phyloP scores from a whole-genome alignment of 257 asterid species.

The Thymus quinquecostatus region DNA sequence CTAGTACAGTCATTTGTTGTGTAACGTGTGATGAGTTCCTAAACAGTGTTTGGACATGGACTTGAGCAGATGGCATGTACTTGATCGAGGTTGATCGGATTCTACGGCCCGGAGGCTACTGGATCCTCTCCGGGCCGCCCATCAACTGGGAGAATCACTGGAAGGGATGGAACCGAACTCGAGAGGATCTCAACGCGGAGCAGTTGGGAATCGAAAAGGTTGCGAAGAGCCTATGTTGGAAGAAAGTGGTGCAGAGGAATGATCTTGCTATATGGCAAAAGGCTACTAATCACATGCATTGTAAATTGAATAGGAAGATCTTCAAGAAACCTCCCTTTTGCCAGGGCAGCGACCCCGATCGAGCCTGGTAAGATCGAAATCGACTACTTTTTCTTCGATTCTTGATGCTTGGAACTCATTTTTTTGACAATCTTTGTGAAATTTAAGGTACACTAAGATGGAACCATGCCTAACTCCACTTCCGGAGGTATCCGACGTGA shows the following conservation, averaged over 20 bases:
- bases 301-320: slow-evolving; percentile 61
- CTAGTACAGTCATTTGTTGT: not conserved
- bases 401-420: not conserved
- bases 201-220: slow-evolving; percentile 68
- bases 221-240: slow-evolving; percentile 90
- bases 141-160: slow-evolving; percentile 79
- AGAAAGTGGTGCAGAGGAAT: slow-evolving; percentile 67
- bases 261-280: slow-evolving; percentile 89
- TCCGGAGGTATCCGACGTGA: slow-evolving; percentile 70
- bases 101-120: slow-evolving; percentile 91
- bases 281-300: slow-evolving; percentile 75
- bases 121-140: slow-evolving; percentile 98
- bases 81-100: slow-evolving; percentile 86
- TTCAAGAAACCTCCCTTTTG: slow-evolving; percentile 75
- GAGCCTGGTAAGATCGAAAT: slow-evolving; percentile 60
- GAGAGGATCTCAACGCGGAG: slow-evolving; percentile 58
- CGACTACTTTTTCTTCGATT: not conserved
- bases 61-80: slow-evolving; percentile 72
- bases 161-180: slow-evolving; percentile 84
- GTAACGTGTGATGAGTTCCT: not conserved
- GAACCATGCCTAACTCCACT: slow-evolving; percentile 84
- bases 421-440: not conserved
- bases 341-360: slow-evolving; percentile 68
- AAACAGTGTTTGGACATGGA: not conserved
- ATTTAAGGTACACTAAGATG: slow-evolving; percentile 76